Evolutionary conservation across 2,329 filamentous ascomycete genomes (phyloP).

Genomic region (Talaromyces sp.): DNA sequence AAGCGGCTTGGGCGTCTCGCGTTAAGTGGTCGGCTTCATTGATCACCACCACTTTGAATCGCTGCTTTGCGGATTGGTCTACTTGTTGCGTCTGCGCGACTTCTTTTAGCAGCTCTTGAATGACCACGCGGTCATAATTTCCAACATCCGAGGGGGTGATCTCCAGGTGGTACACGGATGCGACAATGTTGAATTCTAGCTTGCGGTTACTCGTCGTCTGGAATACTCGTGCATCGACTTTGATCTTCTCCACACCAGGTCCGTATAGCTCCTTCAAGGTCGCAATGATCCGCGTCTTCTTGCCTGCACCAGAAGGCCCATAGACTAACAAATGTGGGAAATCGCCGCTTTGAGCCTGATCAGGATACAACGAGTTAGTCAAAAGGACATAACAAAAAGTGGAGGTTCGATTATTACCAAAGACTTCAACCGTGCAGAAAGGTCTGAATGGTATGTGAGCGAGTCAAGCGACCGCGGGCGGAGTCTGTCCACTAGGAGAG

Average conservation of each 20-base stretch:
- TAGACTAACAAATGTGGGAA: slow-evolving; percentile 98
- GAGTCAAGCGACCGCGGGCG: slow-evolving; percentile 46
- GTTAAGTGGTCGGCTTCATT: slow-evolving; percentile 96
- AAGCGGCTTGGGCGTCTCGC: slow-evolving; percentile 87
- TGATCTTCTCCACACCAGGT: slow-evolving; percentile 98
- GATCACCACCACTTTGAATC: slow-evolving; percentile 98
- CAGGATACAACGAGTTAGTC: slow-evolving; percentile 8
- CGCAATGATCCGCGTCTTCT: slow-evolving; percentile 94
- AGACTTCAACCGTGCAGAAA: slow-evolving; percentile 80
- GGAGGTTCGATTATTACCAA: slow-evolving; percentile 53
- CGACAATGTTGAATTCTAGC: slow-evolving; percentile 97
- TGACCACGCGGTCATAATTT: slow-evolving; percentile 89
- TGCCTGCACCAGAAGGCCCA: slow-evolving; percentile 90
- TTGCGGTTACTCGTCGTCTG: slow-evolving; percentile 94
- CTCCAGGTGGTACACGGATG: slow-evolving; percentile 94
- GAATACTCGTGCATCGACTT: slow-evolving; percentile 95
- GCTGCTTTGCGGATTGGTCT: slow-evolving; percentile 82
- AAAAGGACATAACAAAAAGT: not conserved
- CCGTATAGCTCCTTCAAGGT: slow-evolving; percentile 94
- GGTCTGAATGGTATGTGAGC: slow-evolving; percentile 80
- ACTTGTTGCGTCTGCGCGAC: slow-evolving; percentile 98
- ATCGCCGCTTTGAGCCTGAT: slow-evolving; percentile 87
- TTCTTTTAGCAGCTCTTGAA: slow-evolving; percentile 94
- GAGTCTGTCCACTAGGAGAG: slow-evolving; percentile 60
- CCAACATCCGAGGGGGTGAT: slow-evolving; percentile 97